Percentiles rank a stretch among this genome's conserved stretches.
These are phyloP conservation scores for Fusarium sp. DNA, from an alignment of 2,329 filamentous ascomycete genomes.

Conservation along the genomic window DNA sequence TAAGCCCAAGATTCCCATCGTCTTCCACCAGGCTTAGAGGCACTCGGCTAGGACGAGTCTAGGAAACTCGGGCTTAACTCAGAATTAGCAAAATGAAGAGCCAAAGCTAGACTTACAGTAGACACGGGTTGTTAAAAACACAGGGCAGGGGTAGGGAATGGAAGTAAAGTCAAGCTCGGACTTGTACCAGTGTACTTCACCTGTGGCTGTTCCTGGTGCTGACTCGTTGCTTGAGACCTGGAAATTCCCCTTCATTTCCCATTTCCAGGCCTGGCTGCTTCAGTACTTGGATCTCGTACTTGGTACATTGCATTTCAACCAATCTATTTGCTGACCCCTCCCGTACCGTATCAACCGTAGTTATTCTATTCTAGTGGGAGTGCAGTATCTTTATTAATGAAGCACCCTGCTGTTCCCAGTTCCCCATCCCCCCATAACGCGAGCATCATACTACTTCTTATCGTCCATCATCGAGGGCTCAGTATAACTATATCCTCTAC, in stretches of 20 bases:
- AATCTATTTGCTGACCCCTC: slow-evolving; percentile 48
- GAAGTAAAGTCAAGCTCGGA: background rate
- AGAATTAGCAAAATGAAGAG: slow-evolving; percentile 17
- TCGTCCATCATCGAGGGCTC: slow-evolving; percentile 13
- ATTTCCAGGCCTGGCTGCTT: slow-evolving; percentile 21
- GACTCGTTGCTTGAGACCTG: slow-evolving; percentile 36
- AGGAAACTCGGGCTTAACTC: slow-evolving; percentile 11
- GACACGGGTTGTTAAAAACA: slow-evolving; percentile 14
- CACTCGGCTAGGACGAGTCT: slow-evolving; percentile 9
- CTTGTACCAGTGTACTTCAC: slow-evolving; percentile 37
- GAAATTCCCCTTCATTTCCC: slow-evolving; percentile 43
- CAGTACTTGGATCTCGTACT: slow-evolving; percentile 39
- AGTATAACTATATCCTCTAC: slow-evolving; percentile 33
- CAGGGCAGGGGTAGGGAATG: background rate
- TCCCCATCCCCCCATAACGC: slow-evolving; percentile 21
- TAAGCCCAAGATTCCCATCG: slow-evolving; percentile 7
- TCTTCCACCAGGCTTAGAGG: background rate
- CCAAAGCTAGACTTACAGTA: slow-evolving; percentile 18
- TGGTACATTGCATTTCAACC: slow-evolving; percentile 30
- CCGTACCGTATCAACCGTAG: slow-evolving; percentile 23
- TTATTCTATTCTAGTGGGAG: slow-evolving; percentile 17
- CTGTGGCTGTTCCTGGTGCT: slow-evolving; percentile 36
- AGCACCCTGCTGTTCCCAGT: slow-evolving; percentile 37
- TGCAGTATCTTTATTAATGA: slow-evolving; percentile 43
- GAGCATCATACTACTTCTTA: slow-evolving; percentile 38